phyloP scores from a whole-genome alignment of 2,329 filamentous ascomycete genomes.

The Epicoccum nigrum region DNA sequence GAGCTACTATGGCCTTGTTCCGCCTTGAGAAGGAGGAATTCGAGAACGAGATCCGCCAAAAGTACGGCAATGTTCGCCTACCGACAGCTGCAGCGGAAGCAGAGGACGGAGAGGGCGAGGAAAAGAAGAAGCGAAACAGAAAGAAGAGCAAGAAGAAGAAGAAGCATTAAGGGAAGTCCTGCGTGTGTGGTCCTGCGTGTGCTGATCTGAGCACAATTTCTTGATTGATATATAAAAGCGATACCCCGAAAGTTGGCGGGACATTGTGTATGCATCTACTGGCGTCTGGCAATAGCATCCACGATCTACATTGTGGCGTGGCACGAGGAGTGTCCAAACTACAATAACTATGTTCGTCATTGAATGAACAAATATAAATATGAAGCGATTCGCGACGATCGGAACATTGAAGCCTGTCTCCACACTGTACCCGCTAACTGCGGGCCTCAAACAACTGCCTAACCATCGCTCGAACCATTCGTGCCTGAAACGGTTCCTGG shows the following conservation, averaged over 20 bases:
- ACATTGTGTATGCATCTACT: not conserved
- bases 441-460: constrained; percentile 17
- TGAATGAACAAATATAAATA: not conserved
- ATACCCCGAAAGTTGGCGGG: constrained; percentile 13
- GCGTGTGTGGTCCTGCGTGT: not conserved
- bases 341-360: not conserved
- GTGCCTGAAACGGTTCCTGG: constrained; percentile 36
- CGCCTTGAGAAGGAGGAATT: constrained; percentile 82
- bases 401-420: not conserved
- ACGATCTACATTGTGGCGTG: not conserved
- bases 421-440: not conserved
- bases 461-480: constrained; percentile 27
- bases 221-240: constrained; percentile 3
- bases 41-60: constrained; percentile 77
- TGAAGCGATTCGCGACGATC: not conserved
- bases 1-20: constrained; percentile 89
- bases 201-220: not conserved
- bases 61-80: constrained; percentile 52
- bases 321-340: not conserved
- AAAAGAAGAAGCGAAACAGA: constrained; percentile 43
- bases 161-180: constrained; percentile 16
- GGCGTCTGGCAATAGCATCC: constrained; percentile 7
- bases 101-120: constrained; percentile 28
- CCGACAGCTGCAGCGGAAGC: constrained; percentile 31
- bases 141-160: constrained; percentile 49